A percentile compares a stretch with the other conserved stretches of the same genome.
These are phyloP conservation scores for Sclerotinia nivalis DNA, from an alignment of 2,329 filamentous ascomycete genomes.

Conservation along the genomic window DNA sequence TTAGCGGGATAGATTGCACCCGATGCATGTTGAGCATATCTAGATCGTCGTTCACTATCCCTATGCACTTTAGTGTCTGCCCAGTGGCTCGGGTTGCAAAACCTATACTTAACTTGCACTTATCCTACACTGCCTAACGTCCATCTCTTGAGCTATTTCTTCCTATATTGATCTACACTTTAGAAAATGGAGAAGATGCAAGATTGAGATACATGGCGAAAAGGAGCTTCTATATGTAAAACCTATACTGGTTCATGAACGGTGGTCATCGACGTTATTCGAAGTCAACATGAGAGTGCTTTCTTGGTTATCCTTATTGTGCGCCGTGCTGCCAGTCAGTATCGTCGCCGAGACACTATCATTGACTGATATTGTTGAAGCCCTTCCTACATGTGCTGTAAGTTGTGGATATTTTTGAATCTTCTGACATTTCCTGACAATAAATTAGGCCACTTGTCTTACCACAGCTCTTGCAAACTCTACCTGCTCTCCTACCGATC, in stretches of 20 bases:
- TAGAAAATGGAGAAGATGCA: not conserved
- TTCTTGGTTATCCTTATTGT: not conserved
- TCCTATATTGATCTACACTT: not conserved
- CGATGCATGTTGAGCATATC: not conserved
- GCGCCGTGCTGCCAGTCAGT: slow-evolving; percentile 2
- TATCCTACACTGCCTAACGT: not conserved
- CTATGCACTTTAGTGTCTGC: not conserved
- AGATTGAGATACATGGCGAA: not conserved
- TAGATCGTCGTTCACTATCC: not conserved
- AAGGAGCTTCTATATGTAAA: slow-evolving; percentile 5
- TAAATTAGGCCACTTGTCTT: slow-evolving; percentile 11
- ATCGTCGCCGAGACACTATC: not conserved
- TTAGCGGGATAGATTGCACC: slow-evolving; percentile 4
- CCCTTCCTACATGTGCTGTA: slow-evolving; percentile 18
- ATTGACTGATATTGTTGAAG: not conserved
- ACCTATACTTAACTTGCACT: not conserved
- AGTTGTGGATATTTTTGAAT: not conserved
- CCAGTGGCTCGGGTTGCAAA: not conserved
- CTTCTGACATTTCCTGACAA: not conserved
- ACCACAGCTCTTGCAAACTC: not conserved
- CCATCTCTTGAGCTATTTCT: not conserved
- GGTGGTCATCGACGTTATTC: not conserved
- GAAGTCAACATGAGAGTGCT: slow-evolving; percentile 11
- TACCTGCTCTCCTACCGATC: slow-evolving; percentile 16
- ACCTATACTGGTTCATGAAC: not conserved